Conservation (phyloP, 2,329 filamentous ascomycete species). For the Cladobotryum protrusum region DNA sequence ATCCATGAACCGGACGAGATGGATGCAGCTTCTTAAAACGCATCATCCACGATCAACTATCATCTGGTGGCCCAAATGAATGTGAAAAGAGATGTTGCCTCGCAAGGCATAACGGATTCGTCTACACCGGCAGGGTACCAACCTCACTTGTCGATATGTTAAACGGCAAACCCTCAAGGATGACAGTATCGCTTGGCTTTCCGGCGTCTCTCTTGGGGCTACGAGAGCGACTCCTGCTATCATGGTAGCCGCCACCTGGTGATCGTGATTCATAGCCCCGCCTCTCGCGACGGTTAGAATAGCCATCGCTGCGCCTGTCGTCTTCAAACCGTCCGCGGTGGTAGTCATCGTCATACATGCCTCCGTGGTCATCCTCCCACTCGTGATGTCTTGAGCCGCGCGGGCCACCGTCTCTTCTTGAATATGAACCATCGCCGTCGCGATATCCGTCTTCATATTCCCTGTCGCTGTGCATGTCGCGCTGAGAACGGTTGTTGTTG, state of each 20-base stretch:
- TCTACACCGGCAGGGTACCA: slow-evolving; percentile 25
- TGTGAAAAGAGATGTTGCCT: too few species aligned
- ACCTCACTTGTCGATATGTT: slow-evolving; percentile 47
- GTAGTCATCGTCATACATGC: slow-evolving; percentile 35
- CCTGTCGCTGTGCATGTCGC: slow-evolving; percentile 20
- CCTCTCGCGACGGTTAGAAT: slow-evolving; percentile 14
- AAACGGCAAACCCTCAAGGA: slow-evolving; percentile 48
- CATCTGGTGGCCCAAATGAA: too few species aligned
- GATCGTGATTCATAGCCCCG: slow-evolving; percentile 20
- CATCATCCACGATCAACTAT: too few species aligned
- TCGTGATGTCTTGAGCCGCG: slow-evolving; percentile 21
- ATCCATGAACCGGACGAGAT: too few species aligned
- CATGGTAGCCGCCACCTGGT: slow-evolving; percentile 17
- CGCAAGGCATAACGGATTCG: neutral
- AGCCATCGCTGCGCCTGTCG: slow-evolving; percentile 14
- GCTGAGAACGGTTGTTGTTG: slow-evolving; percentile 19
- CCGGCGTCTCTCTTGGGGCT: slow-evolving; percentile 34
- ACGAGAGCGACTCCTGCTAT: slow-evolving; percentile 27
- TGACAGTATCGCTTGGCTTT: slow-evolving; percentile 44
- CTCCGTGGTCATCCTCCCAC: slow-evolving; percentile 27
- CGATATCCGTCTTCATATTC: slow-evolving; percentile 20
- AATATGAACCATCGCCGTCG: slow-evolving; percentile 23
- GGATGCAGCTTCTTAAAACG: too few species aligned
- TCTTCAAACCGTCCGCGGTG: slow-evolving; percentile 20
- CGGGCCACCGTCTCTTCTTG: slow-evolving; percentile 17